Percentiles rank a stretch among this genome's conserved stretches.
Evolutionary conservation across 2,329 filamentous ascomycete genomes (phyloP).

Genomic region (Aspergillus viridinutans): DNA sequence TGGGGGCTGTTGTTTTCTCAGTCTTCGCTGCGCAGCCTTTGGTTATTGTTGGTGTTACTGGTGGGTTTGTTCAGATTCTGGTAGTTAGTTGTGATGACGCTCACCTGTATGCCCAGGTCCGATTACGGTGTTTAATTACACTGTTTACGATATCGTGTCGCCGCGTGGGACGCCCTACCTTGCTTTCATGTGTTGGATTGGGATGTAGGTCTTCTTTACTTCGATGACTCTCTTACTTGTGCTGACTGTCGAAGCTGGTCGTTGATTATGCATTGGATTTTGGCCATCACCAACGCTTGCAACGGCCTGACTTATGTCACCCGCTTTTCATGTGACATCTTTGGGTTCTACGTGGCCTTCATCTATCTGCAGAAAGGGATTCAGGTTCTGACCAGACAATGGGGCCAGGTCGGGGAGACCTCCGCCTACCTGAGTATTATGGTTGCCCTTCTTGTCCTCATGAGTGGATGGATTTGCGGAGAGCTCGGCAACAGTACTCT

Average conservation of each 20-base stretch:
- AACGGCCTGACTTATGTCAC: slow-evolving; percentile 87
- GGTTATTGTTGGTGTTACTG: slow-evolving; percentile 86
- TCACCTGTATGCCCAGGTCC: slow-evolving; percentile 50
- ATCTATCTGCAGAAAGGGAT: slow-evolving; percentile 91
- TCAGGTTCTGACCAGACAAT: slow-evolving; percentile 75
- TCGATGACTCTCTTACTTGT: not conserved
- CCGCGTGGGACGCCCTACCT: slow-evolving; percentile 76
- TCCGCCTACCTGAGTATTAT: slow-evolving; percentile 74
- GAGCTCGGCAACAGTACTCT: slow-evolving; percentile 66
- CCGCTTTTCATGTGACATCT: slow-evolving; percentile 87
- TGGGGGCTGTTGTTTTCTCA: slow-evolving; percentile 77
- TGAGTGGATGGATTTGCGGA: slow-evolving; percentile 69
- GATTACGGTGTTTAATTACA: slow-evolving; percentile 93
- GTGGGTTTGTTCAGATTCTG: slow-evolving; percentile 30
- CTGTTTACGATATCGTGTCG: slow-evolving; percentile 82
- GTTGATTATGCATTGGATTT: slow-evolving; percentile 75
- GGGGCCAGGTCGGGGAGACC: slow-evolving; percentile 53
- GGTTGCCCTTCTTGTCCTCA: slow-evolving; percentile 72
- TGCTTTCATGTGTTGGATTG: slow-evolving; percentile 89
- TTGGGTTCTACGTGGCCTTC: slow-evolving; percentile 88
- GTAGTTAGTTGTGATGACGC: not conserved
- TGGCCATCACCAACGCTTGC: slow-evolving; percentile 80
- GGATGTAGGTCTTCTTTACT: slow-evolving; percentile 51
- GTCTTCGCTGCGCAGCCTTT: slow-evolving; percentile 77
- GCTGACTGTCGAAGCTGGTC: slow-evolving; percentile 59